These are phyloP conservation scores for Aspergillus nomiae DNA, from an alignment of 2,329 filamentous ascomycete species.

Conservation along the genomic window DNA sequence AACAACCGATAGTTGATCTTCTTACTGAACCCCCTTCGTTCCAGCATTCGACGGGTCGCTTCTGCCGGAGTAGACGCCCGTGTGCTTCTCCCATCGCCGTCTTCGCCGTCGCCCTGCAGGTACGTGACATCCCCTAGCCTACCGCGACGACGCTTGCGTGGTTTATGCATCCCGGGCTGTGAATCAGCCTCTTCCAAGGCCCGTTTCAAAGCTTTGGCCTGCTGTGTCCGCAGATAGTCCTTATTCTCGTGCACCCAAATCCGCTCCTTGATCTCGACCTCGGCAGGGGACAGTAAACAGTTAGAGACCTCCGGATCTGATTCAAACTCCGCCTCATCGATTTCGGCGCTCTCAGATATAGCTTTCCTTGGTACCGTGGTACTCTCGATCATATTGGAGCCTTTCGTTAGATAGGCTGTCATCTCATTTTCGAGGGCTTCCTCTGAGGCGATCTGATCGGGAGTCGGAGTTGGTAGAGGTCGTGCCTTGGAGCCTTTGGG, in stretches of 20 bases:
- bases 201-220: slow-evolving; percentile 76
- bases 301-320: slow-evolving; percentile 85
- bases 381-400: slow-evolving; percentile 39
- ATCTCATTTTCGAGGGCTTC: slow-evolving; percentile 69
- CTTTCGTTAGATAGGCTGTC: slow-evolving; percentile 61
- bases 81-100: slow-evolving; percentile 66
- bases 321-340: slow-evolving; percentile 80
- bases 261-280: slow-evolving; percentile 80
- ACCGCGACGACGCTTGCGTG: slow-evolving; percentile 52
- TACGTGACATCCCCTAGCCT: slow-evolving; percentile 51
- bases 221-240: slow-evolving; percentile 84
- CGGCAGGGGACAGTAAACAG: slow-evolving; percentile 72
- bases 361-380: slow-evolving; percentile 39
- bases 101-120: slow-evolving; percentile 49
- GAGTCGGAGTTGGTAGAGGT: slow-evolving; percentile 55
- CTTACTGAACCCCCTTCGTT: slow-evolving; percentile 69
- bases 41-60: slow-evolving; percentile 68
- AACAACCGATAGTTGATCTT: slow-evolving; percentile 68
- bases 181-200: slow-evolving; percentile 61
- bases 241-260: slow-evolving; percentile 96
- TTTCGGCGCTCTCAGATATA: slow-evolving; percentile 58
- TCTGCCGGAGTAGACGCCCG: slow-evolving; percentile 70
- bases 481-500: slow-evolving; percentile 34
- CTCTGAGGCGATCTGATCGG: slow-evolving; percentile 62
- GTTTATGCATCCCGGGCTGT: slow-evolving; percentile 41